Base-by-base conservation (phyloP, 805 yeast species). In the Metschnikowia proteae region DNA sequence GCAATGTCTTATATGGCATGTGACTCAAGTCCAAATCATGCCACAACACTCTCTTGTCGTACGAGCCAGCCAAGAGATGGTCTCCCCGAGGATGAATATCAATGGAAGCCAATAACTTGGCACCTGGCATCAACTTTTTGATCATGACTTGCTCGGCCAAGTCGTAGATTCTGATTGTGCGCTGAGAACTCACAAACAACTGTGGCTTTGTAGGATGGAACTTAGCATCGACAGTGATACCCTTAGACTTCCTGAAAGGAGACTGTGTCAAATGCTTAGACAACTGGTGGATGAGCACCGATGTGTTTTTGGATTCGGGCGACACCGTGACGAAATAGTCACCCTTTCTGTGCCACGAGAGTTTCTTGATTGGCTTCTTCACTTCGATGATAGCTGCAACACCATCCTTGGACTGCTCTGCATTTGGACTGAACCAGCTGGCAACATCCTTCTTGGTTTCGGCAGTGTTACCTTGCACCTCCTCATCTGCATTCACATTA, bases 81-180 rank as follows among this genome's bases (percentile, higher is more conserved):
- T 94, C 98, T 48, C 99, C 99, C 56, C 95, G 78, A 50, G 98
- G 97, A 67, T 94, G 98, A 45, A 94, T 85, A 64, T 91, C 98
- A 62, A 94, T 83, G 57, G 84, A 78, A 17, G 96, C 83, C 59
- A 94, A 78, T 96, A 96, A 88, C 68, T 96, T 82, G 1, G 96
- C 97, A 61, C 98, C 98, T 1, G 99, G 98, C 73, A 84, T 71
- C 57, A 94, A 74, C 60, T 90, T 88, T 76, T 89, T 90, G 51
- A 86, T 76, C 56, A 94, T 68, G 23, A 79, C 80, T 74, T 94
- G 99, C 60, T 84, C 87, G 27, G 95, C 81, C 60, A 94, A 78
- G 66, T 94, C 96, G 68, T 94, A 94, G 46, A 94, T 81, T 58
- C 96, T 83, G 55, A 94, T 80, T 58, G 90, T 88, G 63, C 98